Conservation (phyloP, 2,329 filamentous ascomycete species). For the Acrocalymma vagum region DNA sequence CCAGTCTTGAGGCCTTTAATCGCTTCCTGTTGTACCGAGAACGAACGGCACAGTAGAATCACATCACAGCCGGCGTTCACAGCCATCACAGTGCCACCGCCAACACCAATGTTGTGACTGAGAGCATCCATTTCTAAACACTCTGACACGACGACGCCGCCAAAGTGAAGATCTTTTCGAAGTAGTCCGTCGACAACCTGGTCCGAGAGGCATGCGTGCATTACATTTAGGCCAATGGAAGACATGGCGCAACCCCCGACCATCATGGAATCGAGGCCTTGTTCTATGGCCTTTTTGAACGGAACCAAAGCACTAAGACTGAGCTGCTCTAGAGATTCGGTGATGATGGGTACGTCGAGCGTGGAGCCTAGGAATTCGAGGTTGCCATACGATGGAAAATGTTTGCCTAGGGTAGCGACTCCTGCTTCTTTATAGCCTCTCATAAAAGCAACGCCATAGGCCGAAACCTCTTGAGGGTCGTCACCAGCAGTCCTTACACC, state of each 20-base stretch:
- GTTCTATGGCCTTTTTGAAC: conserved; percentile 87
- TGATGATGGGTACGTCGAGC: conserved; percentile 93
- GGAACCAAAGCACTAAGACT: conserved; percentile 91
- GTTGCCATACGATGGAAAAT: conserved; percentile 96
- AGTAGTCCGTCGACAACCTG: conserved; percentile 92
- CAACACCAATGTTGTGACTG: conserved; percentile 95
- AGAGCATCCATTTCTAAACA: conserved; percentile 97
- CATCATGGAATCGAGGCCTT: conserved; percentile 93
- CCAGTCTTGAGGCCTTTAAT: conserved; percentile 89
- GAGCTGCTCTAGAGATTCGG: conserved; percentile 89
- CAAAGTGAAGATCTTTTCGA: conserved; percentile 86
- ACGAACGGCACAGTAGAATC: conserved; percentile 86
- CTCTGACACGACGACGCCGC: conserved; percentile 92
- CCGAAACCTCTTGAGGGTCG: conserved; percentile 92
- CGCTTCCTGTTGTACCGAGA: conserved; percentile 88
- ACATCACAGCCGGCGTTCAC: conserved; percentile 96
- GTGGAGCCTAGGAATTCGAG: conserved; percentile 92
- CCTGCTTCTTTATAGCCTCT: conserved; percentile 93
- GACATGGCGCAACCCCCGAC: conserved; percentile 94
- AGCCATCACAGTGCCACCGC: conserved; percentile 96
- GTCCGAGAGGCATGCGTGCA: conserved; percentile 92
- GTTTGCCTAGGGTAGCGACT: conserved; percentile 89
- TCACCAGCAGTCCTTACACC: conserved; percentile 91
- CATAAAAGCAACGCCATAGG: conserved; percentile 89
- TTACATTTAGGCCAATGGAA: conserved; percentile 90